A percentile compares a stretch with the other conserved stretches of the same genome.
phyloP scores from a whole-genome alignment of 164 flowering plant genomes.

The Protea cynaroides region DNA sequence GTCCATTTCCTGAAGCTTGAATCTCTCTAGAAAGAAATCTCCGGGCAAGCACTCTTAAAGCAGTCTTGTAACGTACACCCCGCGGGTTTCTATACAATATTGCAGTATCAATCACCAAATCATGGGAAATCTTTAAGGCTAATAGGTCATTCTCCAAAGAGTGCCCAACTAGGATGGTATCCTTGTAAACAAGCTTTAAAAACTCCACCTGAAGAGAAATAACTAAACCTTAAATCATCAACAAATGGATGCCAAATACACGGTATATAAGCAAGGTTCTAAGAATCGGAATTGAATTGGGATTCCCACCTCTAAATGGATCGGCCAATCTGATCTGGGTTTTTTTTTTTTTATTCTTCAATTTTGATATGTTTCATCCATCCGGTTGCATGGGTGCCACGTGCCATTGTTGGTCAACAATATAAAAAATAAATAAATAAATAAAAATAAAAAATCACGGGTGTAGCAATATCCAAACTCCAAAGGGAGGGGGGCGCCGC shows the following conservation, averaged over 20 bases:
- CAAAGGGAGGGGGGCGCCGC: no score
- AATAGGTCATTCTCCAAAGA: constrained; percentile 94
- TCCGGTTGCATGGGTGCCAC: no score
- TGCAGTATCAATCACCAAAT: constrained; percentile 86
- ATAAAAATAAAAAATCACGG: no score
- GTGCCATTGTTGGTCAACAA: no score
- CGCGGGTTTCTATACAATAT: constrained; percentile 76
- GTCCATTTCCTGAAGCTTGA: constrained; percentile 79
- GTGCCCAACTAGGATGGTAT: constrained; percentile 91
- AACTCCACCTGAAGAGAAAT: constrained; percentile 64
- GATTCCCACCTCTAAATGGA: no score
- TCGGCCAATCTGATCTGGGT: no score
- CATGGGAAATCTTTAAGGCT: constrained; percentile 77
- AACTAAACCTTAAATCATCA: constrained; percentile 16
- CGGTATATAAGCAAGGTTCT: no score
- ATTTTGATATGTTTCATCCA: no score
- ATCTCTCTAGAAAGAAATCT: constrained; percentile 77
- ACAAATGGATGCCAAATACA: not conserved
- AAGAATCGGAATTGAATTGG: no score
- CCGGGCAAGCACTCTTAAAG: constrained; percentile 72
- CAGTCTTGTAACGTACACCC: constrained; percentile 67
- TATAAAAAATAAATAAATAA: no score
- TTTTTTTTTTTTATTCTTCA: no score
- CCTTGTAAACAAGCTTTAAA: constrained; percentile 73
- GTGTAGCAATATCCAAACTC: no score